Percentiles rank a stretch among this genome's conserved stretches.
Evolutionary conservation across 2,329 filamentous ascomycete species (phyloP).

Genomic region (Cladosporium colombiae): DNA sequence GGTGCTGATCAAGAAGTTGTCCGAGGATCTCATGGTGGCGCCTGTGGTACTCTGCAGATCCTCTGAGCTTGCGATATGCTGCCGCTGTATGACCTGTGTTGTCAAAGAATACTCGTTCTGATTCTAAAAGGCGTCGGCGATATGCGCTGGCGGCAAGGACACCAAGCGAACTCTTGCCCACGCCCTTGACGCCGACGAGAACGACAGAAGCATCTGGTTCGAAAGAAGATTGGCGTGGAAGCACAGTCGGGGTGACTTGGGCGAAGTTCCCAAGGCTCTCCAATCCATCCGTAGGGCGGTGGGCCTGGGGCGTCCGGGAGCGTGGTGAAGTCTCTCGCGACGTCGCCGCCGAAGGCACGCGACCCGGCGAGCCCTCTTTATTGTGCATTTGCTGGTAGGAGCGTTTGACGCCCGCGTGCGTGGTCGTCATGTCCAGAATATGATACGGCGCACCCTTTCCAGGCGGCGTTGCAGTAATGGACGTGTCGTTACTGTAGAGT

Average conservation of each 20-base stretch:
- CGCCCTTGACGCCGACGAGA: conserved; percentile 70
- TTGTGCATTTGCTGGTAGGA: conserved; percentile 33
- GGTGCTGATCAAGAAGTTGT: conserved; percentile 60
- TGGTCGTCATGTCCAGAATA: conserved; percentile 26
- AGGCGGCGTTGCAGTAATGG: conserved; percentile 6
- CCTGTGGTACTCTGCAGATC: conserved; percentile 62
- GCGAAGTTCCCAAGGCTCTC: conserved; percentile 20
- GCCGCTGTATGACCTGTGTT: conserved; percentile 62
- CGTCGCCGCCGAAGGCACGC: conserved; percentile 2
- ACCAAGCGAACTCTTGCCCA: conserved; percentile 74
- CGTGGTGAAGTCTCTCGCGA: conserved; percentile 23
- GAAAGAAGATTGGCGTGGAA: conserved; percentile 43
- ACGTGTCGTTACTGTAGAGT: background rate
- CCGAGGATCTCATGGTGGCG: conserved; percentile 64
- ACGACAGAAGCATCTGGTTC: conserved; percentile 68
- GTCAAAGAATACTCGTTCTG: conserved; percentile 68
- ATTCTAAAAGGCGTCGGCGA: conserved; percentile 67
- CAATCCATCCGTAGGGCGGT: conserved; percentile 13
- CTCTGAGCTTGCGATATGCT: conserved; percentile 64
- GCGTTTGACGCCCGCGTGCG: conserved; percentile 35
- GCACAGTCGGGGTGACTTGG: conserved; percentile 12
- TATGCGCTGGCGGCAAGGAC: conserved; percentile 74
- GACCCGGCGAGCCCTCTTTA: conserved; percentile 19
- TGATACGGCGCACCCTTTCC: background rate
- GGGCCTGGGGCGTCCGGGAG: conserved; percentile 15